phyloP scores from a whole-genome alignment of 2,329 filamentous ascomycete genomes.

The Aspergillus brunneoviolaceus region DNA sequence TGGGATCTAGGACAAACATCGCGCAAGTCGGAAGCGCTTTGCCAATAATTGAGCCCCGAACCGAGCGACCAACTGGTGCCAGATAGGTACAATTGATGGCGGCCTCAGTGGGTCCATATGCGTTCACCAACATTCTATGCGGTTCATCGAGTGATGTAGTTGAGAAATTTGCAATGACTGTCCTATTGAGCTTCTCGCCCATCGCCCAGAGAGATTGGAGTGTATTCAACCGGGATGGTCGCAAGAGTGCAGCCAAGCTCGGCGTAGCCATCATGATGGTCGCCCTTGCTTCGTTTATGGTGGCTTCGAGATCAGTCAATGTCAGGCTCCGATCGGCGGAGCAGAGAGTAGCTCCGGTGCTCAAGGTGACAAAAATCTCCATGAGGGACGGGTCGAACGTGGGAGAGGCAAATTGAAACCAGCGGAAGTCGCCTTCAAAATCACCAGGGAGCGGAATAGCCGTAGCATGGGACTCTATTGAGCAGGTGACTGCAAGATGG shows the following conservation, averaged over 20 bases:
- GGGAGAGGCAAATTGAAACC: constrained; percentile 41
- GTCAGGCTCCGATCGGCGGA: constrained; percentile 31
- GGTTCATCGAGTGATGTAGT: background rate
- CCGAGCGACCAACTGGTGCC: constrained; percentile 19
- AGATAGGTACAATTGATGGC: constrained; percentile 31
- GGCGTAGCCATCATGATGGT: constrained; percentile 43
- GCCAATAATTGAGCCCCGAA: constrained; percentile 40
- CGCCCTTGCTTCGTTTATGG: constrained; percentile 30
- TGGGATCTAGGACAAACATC: constrained; percentile 30
- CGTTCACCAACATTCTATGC: constrained; percentile 30
- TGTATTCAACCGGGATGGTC: constrained; percentile 25
- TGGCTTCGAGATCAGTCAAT: constrained; percentile 29
- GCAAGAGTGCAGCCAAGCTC: constrained; percentile 37
- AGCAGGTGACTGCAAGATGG: constrained; percentile 33
- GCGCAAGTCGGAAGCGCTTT: constrained; percentile 37
- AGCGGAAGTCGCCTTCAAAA: constrained; percentile 28
- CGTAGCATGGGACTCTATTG: constrained; percentile 31
- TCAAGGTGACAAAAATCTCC: constrained; percentile 33
- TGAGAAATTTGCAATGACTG: constrained; percentile 35
- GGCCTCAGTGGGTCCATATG: constrained; percentile 37
- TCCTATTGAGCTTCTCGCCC: constrained; percentile 36
- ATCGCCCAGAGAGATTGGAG: constrained; percentile 35
- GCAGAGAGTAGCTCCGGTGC: constrained; percentile 37
- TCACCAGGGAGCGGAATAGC: constrained; percentile 24
- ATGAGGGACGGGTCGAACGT: constrained; percentile 36